Base-by-base conservation (phyloP, 2,329 filamentous ascomycete species). In the Sphaerulina musiva region DNA sequence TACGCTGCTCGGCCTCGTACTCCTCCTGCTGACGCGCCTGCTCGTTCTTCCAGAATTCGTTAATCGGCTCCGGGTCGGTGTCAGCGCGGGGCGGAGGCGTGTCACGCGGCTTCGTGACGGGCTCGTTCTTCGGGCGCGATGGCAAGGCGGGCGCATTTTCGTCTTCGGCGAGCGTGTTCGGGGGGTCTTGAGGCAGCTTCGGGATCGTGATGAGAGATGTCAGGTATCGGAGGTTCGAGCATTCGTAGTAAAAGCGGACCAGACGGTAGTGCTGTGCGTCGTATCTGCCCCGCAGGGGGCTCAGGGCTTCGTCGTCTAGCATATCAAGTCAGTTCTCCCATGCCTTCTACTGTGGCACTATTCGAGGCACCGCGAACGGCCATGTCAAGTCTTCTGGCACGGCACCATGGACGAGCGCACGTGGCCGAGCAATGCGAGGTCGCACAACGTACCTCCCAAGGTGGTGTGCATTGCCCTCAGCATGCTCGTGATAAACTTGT, bases 401-500 rank as follows among this genome's bases (percentile, higher is more conserved):
- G 3, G 17, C 6, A 38, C 34, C 10, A n/a, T 38, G 34, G 2
- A 20, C 20, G 2, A 20, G 2, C 20, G 2, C 20, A 20, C 20
- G 20, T 20, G 3, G 20, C 3, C 20, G 20, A 20, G 3, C 20
- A 20, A 20, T 20, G 20, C 20, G 20, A 20, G 20, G 20, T 20
- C 20, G 3, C 20, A 20, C 40, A 42, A 44, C 48, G n/a, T 51
- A 51, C 48, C 93, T 53, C 93, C 92, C 10, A 93, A 93, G 45
- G 89, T 64, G 0, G 65, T 92, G 70, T 98, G 92, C 91, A 98
- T 96, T 12, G 93, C 93, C 53, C 93, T 83, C 58, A 98, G 75
- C 93, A 98, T 98, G 85, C 93, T 98, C 0, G 93, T 98, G 61
- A 96, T 91, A 71, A 98, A 98, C 73, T 97, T 97, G 79, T 98